Evolutionary conservation across 2,329 filamentous ascomycete species (phyloP).

Genomic region (Endocalyx cinctus): DNA sequence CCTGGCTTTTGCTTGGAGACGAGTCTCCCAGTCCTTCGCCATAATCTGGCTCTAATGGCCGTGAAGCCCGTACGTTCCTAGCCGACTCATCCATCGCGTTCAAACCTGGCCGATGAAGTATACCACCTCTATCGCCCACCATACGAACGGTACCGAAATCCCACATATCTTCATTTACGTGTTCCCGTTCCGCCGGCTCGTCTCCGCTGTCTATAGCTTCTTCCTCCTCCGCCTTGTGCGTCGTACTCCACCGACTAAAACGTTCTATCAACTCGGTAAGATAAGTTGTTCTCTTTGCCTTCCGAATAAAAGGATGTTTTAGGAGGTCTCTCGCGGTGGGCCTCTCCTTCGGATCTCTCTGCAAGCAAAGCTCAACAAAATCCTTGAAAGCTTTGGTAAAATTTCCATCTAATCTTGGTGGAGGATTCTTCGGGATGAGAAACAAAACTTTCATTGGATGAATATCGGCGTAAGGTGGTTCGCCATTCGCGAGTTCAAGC

Average conservation of each 20-base stretch:
- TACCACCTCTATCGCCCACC: constrained; percentile 59
- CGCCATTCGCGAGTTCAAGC: constrained; percentile 82
- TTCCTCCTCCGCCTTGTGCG: constrained; percentile 67
- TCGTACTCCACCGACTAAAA: constrained; percentile 79
- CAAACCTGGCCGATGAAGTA: constrained; percentile 52
- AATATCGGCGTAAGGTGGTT: constrained; percentile 88
- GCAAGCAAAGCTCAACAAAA: constrained; percentile 77
- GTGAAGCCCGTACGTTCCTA: constrained; percentile 66
- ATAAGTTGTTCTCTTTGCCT: constrained; percentile 93
- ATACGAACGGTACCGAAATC: constrained; percentile 95
- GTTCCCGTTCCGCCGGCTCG: constrained; percentile 50
- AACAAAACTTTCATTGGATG: constrained; percentile 99
- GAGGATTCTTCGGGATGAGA: constrained; percentile 89
- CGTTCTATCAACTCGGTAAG: constrained; percentile 93
- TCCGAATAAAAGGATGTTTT: constrained; percentile 83
- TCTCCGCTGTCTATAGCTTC: constrained; percentile 60
- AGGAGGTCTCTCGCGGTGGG: constrained; percentile 83
- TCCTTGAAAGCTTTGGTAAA: constrained; percentile 82
- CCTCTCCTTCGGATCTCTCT: constrained; percentile 83
- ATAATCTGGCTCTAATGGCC: constrained; percentile 48
- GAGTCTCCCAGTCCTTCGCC: constrained; percentile 46
- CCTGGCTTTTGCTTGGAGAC: constrained; percentile 48
- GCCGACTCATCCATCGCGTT: constrained; percentile 75
- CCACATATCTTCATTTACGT: constrained; percentile 82
- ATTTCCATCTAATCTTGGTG: constrained; percentile 74